These are phyloP conservation scores for Vachellia collinsii DNA, from an alignment of 306 rosid genomes.

Conservation along the genomic window DNA sequence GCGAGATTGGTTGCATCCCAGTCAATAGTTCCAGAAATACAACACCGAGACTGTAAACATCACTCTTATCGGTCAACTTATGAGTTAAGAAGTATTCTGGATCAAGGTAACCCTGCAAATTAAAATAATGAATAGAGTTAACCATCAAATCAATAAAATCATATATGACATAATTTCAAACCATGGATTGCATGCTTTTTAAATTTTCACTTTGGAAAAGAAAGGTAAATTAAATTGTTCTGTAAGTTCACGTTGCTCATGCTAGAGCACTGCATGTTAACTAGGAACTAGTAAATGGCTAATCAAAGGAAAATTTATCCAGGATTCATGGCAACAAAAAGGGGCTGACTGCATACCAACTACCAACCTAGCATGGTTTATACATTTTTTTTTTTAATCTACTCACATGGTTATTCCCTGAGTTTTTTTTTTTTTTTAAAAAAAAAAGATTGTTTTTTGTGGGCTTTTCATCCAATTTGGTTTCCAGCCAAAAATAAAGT, in stretches of 20 bases:
- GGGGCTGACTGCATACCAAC: background rate
- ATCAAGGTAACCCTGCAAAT: slow-evolving; percentile 84
- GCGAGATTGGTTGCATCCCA: slow-evolving; percentile 82
- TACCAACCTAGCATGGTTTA: background rate
- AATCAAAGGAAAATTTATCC: slow-evolving; percentile 1
- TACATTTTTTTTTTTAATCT: background rate
- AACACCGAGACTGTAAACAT: slow-evolving; percentile 92
- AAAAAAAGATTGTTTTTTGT: background rate
- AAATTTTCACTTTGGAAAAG: background rate
- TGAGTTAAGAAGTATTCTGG: slow-evolving; percentile 90
- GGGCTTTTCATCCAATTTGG: background rate
- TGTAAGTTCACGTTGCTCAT: background rate
- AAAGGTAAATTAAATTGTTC: background rate
- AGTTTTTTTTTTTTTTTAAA: background rate
- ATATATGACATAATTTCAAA: background rate
- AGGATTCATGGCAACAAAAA: background rate
- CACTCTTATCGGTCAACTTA: slow-evolving; percentile 86
- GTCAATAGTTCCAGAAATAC: slow-evolving; percentile 84
- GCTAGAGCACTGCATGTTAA: background rate
- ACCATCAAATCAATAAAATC: slow-evolving; percentile 8
- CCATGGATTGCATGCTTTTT: slow-evolving; percentile 1
- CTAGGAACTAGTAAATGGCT: background rate
- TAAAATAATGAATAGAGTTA: slow-evolving; percentile 17
- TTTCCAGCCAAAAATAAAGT: background rate
- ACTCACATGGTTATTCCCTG: background rate